Base-by-base conservation (phyloP, 1,284 basidiomycete species). In the Cutaneotrichosporon curvatum region DNA sequence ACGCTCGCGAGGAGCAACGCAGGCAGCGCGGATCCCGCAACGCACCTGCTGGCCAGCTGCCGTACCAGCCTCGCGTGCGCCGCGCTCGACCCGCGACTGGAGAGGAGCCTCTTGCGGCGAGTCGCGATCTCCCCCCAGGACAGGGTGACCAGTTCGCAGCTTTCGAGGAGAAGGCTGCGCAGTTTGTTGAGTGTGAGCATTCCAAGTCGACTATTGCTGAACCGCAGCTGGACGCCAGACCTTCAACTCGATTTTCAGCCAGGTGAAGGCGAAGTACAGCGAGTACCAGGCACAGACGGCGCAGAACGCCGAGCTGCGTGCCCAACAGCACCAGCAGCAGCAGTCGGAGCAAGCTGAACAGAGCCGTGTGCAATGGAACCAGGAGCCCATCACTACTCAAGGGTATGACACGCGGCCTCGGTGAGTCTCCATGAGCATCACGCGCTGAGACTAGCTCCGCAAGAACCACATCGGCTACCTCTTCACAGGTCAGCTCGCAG, bases 11-110 rank as follows among this genome's bases (percentile, higher is more conserved):
- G 32, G 47, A 21, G 44, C 37, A 28, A 2, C 18, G 31, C 21
- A 14, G 32, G 7, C 28, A 19, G 16, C 15, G 16, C 18, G 34
- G 30, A 15, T 18, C 20, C 18, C 37, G n/a, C 23, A 23, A 11
- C 21, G 21, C 14, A 22, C 22, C 42, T 20, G 49, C 57, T 3
- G 57, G 53, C 4, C 46, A 58, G 19, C 47, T 71, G 4, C 68
- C 68, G 23, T 72, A 72, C 46, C 68, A 72, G 48, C 62, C 70
- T 3, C 56, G 70, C 16, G 61, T 72, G 1, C 58, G 66, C 32
- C 51, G 58, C 3, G 37, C 48, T 12, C 53, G 57, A 18, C 51
- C 53, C 2, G 47, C 53, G 11, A 37, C 8, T 7, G 25, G 25
- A 28, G 25, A 28, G 25, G 25, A 28, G 25, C 8, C 12, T 12